Base-by-base conservation (phyloP, 257 asterid genomes). In the Fraxinus americana region DNA sequence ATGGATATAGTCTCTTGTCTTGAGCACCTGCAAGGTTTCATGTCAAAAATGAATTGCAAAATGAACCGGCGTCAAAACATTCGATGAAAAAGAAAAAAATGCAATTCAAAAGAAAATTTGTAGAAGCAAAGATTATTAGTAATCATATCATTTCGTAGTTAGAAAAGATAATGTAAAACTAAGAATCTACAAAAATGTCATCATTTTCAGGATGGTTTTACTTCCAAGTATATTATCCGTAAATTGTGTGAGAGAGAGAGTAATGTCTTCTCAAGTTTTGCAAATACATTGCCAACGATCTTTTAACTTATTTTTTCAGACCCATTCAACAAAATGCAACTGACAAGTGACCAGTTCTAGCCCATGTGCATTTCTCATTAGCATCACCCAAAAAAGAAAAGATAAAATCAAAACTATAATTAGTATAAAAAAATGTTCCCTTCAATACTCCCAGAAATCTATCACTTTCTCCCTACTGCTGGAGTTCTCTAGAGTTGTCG, bases 1-100 rank as follows among this genome's bases (percentile, higher is more conserved):
- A 21, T 92, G 91, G 83, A 90, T 75, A 86, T 83, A 92, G 80
- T 90, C 97, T 86, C 89, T 86, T 41, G 97, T 92, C 83, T 89
- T 90, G 8, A 92, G 89, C 75, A 92, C 97, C 95, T 92, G 88
- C 5, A 34, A 75, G 68, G 73, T 57, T 73, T 59, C 67, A 6
- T 57, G 66, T 57, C 69, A 10, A 23, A 17, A 57, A 75, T 19
- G 39, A n/a, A 57, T 5, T 6, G 11, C 9, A n/a, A 7, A n/a
- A 54, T 54, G 65, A 54, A 54, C 7, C 12, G 0, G 63, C 5
- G 66, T 57, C 66, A 57, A n/a, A 54, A 2, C 27, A 57, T 57
- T 19, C 5, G 25, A 12, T 43, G 63, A 52, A 52, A 14, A 52
- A 52, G 63, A 52, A 19, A 19, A 45, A 8, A 39, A 3, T 8